Evolutionary conservation across 2,329 filamentous ascomycete species (phyloP), one percentile per base, ranked within the genome.

Genomic region (Cryphonectria parasitica): DNA sequence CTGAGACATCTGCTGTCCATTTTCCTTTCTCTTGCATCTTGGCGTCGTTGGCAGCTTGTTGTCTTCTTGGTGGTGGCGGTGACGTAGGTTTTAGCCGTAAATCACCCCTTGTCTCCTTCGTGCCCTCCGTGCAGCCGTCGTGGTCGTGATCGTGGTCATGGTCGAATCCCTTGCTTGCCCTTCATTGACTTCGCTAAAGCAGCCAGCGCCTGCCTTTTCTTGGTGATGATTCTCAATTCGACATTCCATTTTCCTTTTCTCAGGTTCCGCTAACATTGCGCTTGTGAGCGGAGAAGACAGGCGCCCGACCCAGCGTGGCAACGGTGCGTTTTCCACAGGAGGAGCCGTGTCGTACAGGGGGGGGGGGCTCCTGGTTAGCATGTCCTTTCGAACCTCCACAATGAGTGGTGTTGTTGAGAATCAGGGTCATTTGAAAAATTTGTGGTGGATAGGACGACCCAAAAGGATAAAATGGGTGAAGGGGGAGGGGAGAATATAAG

Each of bases 301-400:
- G 4, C 11, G 52, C 25, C 52, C n/a, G 25, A 31, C 25, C 13
- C 52, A 28, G 11, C 28, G 28, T 19, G 31, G 45, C 45, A 31
- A 52, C 15, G 19, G 43, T 54, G 64, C 64, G 25, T 43, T 43
- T 66, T 60, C 28, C 43, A 49, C 45, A 63, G 67, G 2, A 66
- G 52, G 52, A 60, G 62, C 45, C 43, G 61, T 49, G 70, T 69
- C 54, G 67, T 28, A 69, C 49, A 58, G 66, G 52, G 61, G 22
- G n/a, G 68, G 22, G 25, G 22, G n/a, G n/a, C 36, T 41, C 64
- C 17, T 15, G n/a, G 63, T 28, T 67, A 45, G 58, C 39, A 56
- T 36, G 34, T 43, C 41, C 36, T 41, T 25, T 41, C 31, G 28
- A 52, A 52, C 2, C 63, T 25, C 65, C 58, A 25, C 41, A 45